Conservation (phyloP, 1,284 basidiomycete species). For the Tilletia walkeri region DNA sequence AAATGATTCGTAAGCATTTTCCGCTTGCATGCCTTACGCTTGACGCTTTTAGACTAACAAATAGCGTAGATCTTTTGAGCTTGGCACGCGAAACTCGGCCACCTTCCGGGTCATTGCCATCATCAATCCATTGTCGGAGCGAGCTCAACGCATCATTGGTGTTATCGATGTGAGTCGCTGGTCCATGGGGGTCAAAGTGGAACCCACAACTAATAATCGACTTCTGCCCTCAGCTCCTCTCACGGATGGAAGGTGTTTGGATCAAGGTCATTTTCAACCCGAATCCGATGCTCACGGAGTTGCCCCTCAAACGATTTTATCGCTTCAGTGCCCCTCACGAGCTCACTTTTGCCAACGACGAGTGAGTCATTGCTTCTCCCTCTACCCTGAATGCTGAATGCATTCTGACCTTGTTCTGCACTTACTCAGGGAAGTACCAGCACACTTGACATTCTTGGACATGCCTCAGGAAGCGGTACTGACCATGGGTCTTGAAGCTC, state of each 20-base stretch:
- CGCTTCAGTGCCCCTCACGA: conserved; percentile 69
- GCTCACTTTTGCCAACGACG: conserved; percentile 69
- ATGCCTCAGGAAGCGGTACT: conserved; percentile 70
- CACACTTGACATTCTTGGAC: conserved; percentile 33
- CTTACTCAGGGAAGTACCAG: conserved; percentile 59
- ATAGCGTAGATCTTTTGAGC: conserved; percentile 58
- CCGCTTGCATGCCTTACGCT: neutral
- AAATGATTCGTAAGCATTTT: conserved; percentile 5
- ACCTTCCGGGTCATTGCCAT: conserved; percentile 72
- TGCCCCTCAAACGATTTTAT: conserved; percentile 92
- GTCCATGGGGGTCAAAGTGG: neutral
- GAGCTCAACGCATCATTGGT: conserved; percentile 78
- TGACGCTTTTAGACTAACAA: neutral
- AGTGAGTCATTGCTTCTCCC: conserved; percentile 16
- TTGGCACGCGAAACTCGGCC: conserved; percentile 69
- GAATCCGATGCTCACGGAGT: conserved; percentile 59
- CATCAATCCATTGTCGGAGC: conserved; percentile 79
- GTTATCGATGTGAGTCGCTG: conserved; percentile 54
- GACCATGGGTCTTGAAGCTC: conserved; percentile 85
- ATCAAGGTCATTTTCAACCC: conserved; percentile 47
- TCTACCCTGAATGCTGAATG: conserved; percentile 15
- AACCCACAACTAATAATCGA: neutral
- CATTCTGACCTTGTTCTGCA: conserved; percentile 38
- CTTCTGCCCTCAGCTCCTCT: conserved; percentile 25
- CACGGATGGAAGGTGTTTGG: conserved; percentile 33